Base-by-base conservation (phyloP, 208 protist genomes). In the Crithidia expoeki region DNA sequence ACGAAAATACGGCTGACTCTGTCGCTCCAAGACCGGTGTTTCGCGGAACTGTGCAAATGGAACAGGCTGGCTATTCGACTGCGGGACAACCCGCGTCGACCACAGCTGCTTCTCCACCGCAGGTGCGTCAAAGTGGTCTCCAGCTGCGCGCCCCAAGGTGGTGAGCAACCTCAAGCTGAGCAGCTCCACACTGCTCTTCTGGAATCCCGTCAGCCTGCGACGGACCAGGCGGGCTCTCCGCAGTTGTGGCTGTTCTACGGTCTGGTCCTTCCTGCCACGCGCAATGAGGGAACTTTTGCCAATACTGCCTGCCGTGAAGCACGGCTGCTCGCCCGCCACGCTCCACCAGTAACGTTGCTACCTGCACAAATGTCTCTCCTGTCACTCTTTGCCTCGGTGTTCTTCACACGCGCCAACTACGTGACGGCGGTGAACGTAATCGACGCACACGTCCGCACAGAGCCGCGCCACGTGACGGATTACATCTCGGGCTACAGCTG, bases 401-500 rank as follows among this genome's bases (percentile, higher is more conserved):
- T 90, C 50, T 92, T 92, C 34, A 80, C 64, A 7, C 65, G 59
- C n/a, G 71, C 38, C 42, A 80, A 86, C 50, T 87, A 81, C 55
- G 46, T 27, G n/a, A 80, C 72, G 7, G 76, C 86, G 28, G 84
- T 88, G 49, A 79, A 87, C 49, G 61, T 82, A 17, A 75, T 90
- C 12, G 58, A 66, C 10, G 64, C 72, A 19, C 32, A 63, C 58
- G 55, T 71, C 33, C 67, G 68, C 17, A 25, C 10, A 9, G n/a
- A 16, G 2, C 44, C 11, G 36, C 51, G 28, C 32, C 11, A 47
- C 9, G 12, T 68, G 28, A 30, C 47, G 11, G 69, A 81, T 50
- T 94, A 92, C 60, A 71, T 92, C 47, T 83, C 76, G 2, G 76
- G 73, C 42, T 91, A 92, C 63, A 78, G 53, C 57, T 89, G 88